Percentiles rank a stretch among this genome's conserved stretches.
These are phyloP conservation scores for Capillidium rhysosporum DNA, from an alignment of 371 early-diverging fungal genomes.

Conservation along the genomic window DNA sequence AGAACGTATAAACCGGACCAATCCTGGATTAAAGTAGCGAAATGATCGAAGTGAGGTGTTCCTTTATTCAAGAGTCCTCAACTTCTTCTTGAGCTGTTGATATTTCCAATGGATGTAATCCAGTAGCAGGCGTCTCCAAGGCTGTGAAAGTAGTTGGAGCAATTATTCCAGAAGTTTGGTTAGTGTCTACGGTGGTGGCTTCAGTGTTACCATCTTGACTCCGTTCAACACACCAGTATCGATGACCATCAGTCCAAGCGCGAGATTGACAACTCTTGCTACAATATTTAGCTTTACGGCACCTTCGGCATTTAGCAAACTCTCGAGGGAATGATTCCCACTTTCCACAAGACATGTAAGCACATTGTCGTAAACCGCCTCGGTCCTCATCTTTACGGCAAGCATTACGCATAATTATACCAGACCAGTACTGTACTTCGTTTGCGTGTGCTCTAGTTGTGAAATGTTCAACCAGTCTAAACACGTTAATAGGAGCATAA, in stretches of 20 bases:
- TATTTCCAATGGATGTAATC: too few relatives aligned
- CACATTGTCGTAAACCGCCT: conserved; percentile 49
- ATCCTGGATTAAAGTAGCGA: too few relatives aligned
- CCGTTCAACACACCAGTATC: conserved; percentile 47
- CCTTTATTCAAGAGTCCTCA: too few relatives aligned
- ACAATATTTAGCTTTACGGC: conserved; percentile 64
- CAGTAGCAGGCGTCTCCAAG: too few relatives aligned
- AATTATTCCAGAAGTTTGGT: background rate
- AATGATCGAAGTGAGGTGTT: too few relatives aligned
- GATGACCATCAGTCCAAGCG: conserved; percentile 59
- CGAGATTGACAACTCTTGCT: conserved; percentile 48
- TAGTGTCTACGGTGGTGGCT: background rate
- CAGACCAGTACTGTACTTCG: conserved; percentile 55
- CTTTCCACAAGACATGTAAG: conserved; percentile 48
- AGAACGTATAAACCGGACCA: too few relatives aligned
- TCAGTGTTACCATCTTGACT: background rate
- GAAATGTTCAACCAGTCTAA: conserved; percentile 51
- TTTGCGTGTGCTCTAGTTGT: conserved; percentile 36
- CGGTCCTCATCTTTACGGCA: conserved; percentile 53
- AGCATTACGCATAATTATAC: conserved; percentile 59
- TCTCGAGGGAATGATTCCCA: conserved; percentile 53
- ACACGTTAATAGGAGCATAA: conserved; percentile 33
- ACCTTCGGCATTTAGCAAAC: conserved; percentile 61
- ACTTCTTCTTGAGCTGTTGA: too few relatives aligned
- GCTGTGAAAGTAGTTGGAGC: too few relatives aligned